These are phyloP conservation scores for Lycium barbarum DNA, from an alignment of 257 asterid genomes.

Conservation along the genomic window DNA sequence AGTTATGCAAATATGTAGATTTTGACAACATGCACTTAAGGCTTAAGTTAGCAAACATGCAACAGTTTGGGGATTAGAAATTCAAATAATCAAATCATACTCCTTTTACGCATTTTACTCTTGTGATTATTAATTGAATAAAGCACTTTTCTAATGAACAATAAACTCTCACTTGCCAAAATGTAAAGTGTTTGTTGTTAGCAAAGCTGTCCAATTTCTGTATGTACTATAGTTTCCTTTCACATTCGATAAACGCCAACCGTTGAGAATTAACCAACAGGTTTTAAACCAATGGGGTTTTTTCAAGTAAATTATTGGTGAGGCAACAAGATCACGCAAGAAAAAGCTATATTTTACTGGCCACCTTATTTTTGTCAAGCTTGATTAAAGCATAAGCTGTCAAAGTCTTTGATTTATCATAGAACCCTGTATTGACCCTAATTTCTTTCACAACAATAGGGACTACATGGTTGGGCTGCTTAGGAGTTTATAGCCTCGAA, in stretches of 20 bases:
- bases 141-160: too few relatives aligned
- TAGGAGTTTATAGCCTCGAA: neutral
- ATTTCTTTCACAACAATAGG: neutral
- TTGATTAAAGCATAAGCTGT: neutral
- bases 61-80: neutral
- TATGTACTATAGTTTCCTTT: too few relatives aligned
- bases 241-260: too few relatives aligned
- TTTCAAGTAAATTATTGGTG: too few relatives aligned
- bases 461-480: neutral
- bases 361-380: neutral
- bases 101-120: neutral
- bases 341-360: neutral
- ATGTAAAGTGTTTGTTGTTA: too few relatives aligned
- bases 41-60: neutral
- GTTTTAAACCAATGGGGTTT: too few relatives aligned
- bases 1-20: neutral
- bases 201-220: too few relatives aligned
- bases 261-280: too few relatives aligned
- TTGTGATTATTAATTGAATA: neutral
- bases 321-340: neutral
- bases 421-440: conserved; percentile 15
- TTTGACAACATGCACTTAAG: neutral
- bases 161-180: too few relatives aligned
- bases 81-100: neutral
- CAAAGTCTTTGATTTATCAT: conserved; percentile 16